A percentile compares a stretch with the other conserved stretches of the same genome.
Conservation (phyloP, 2,329 filamentous ascomycete species). For the Huntiella savannae region DNA sequence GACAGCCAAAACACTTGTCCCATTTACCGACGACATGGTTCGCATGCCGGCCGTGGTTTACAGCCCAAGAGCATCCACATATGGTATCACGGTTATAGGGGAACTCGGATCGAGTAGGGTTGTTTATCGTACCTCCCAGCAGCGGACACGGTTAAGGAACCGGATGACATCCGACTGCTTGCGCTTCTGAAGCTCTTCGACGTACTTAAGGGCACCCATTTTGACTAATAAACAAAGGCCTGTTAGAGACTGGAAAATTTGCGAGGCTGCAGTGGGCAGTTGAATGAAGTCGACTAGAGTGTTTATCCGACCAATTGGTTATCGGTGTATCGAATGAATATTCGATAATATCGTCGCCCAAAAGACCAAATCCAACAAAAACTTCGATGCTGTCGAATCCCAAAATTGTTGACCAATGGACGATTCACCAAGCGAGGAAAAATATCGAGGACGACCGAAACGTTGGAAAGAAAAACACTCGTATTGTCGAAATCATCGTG, state of each 20-base stretch:
- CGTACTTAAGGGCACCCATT: slow-evolving; percentile 99
- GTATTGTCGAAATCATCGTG: too few species aligned
- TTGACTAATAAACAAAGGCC: slow-evolving; percentile 28
- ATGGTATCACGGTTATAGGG: slow-evolving; percentile 11
- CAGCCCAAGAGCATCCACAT: slow-evolving; percentile 12
- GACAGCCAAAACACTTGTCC: slow-evolving; percentile 7
- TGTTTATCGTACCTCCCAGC: slow-evolving; percentile 84
- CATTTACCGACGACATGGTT: slow-evolving; percentile 9
- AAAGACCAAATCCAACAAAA: background rate
- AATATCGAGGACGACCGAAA: background rate
- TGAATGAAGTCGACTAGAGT: too few species aligned
- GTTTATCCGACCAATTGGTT: background rate
- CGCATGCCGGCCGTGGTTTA: slow-evolving; percentile 10
- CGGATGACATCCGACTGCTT: slow-evolving; percentile 99
- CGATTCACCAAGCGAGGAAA: background rate
- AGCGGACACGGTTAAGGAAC: slow-evolving; percentile 98
- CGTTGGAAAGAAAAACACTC: background rate
- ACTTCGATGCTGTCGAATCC: background rate
- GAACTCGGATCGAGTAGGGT: slow-evolving; percentile 11
- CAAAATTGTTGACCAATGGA: background rate
- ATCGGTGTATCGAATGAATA: slow-evolving; percentile 1
- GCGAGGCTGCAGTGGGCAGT: background rate
- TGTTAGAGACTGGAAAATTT: background rate
- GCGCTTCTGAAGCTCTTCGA: slow-evolving; percentile 99
- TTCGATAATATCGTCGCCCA: background rate